phyloP scores from a whole-genome alignment of 2,329 filamentous ascomycete genomes.

The Epichloe baconii region DNA sequence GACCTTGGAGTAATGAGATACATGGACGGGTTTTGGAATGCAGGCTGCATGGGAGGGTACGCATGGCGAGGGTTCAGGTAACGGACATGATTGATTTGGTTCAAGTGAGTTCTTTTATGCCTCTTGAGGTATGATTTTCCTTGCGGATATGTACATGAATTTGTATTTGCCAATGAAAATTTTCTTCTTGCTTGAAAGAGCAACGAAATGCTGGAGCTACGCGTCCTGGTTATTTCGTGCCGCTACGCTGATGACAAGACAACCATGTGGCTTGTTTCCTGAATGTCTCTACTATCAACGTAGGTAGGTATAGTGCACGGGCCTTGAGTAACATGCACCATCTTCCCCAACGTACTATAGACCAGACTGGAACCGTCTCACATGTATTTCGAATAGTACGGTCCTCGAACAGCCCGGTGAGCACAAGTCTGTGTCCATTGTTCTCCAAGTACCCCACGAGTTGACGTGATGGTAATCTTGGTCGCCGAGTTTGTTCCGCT shows the following conservation, averaged over 20 bases:
- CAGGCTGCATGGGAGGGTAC: not conserved
- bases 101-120: not conserved
- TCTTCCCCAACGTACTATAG: constrained; percentile 19
- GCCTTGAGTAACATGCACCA: constrained; percentile 25
- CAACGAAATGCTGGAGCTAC: too few relatives aligned
- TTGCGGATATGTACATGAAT: not conserved
- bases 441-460: too few relatives aligned
- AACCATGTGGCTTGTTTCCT: too few relatives aligned
- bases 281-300: too few relatives aligned
- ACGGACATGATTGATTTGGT: not conserved
- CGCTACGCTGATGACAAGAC: too few relatives aligned
- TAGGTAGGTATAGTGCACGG: constrained; percentile 11
- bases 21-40: not conserved
- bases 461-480: too few relatives aligned
- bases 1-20: not conserved
- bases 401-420: constrained; percentile 44
- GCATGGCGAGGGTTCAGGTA: not conserved
- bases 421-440: constrained; percentile 36
- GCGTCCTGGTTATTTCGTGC: too few relatives aligned
- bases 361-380: constrained; percentile 19
- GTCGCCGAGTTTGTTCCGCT: too few relatives aligned
- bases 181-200: not conserved
- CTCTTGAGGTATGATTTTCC: not conserved
- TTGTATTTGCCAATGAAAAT: not conserved
- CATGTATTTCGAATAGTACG: constrained; percentile 35